Percentiles rank a stretch among this genome's conserved stretches.
These are phyloP conservation scores for Phylloporus arenicola DNA, from an alignment of 768 basidiomycete species.

Conservation along the genomic window DNA sequence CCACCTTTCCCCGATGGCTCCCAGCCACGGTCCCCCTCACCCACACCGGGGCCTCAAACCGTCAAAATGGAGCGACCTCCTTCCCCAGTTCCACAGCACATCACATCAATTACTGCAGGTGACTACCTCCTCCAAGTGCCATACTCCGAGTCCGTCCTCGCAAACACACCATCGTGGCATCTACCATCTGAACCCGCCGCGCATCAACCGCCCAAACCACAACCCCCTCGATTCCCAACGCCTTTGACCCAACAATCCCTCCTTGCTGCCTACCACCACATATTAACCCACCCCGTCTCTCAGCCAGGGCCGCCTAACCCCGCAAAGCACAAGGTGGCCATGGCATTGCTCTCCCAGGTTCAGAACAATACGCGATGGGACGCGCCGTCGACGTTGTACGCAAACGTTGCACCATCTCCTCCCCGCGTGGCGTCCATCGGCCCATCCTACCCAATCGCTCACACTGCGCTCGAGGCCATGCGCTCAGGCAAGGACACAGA, in stretches of 20 bases:
- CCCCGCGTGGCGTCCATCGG: constrained; percentile 60
- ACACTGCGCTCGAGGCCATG: constrained; percentile 26
- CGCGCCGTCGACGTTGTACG: constrained; percentile 59
- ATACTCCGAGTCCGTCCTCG: constrained; percentile 67
- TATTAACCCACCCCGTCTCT: constrained; percentile 64
- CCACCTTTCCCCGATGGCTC: constrained; percentile 32
- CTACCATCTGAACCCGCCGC: constrained; percentile 43
- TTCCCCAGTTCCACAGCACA: constrained; percentile 42
- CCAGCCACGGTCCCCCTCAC: constrained; percentile 29
- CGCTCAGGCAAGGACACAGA: constrained; percentile 43
- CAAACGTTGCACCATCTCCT: constrained; percentile 49
- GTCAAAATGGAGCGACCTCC: constrained; percentile 29
- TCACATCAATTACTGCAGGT: constrained; percentile 43
- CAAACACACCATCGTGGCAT: constrained; percentile 63
- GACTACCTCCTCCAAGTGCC: constrained; percentile 71
- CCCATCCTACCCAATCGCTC: constrained; percentile 59
- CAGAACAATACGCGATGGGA: constrained; percentile 64
- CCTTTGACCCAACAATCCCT: constrained; percentile 62
- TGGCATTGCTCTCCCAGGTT: constrained; percentile 57
- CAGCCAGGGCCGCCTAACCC: constrained; percentile 48
- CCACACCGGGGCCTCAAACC: constrained; percentile 32
- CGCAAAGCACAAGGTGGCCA: constrained; percentile 68
- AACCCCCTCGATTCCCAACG: constrained; percentile 34
- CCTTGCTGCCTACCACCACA: constrained; percentile 68
- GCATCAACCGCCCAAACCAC: constrained; percentile 15